Conservation (phyloP, 495 filamentous ascomycete species). For the Penicillium turbatum region DNA sequence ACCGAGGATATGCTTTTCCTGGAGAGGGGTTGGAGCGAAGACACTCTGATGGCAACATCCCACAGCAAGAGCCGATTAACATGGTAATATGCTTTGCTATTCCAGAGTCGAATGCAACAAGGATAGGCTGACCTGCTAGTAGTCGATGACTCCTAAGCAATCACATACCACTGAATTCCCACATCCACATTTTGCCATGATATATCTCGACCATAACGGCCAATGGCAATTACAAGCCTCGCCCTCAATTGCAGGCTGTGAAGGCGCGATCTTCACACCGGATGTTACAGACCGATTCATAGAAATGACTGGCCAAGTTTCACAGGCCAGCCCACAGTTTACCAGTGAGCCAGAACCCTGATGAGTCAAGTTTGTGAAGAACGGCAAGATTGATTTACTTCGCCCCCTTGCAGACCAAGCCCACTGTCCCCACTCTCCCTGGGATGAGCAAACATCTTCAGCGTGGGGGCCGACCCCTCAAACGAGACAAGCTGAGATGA, state of each 20-base stretch:
- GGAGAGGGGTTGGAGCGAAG: conserved; percentile 22
- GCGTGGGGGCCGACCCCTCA: conserved; percentile 20
- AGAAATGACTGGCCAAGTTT: conserved; percentile 23
- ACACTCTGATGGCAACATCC: conserved; percentile 21
- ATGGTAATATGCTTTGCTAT: conserved; percentile 11
- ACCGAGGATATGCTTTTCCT: conserved; percentile 6
- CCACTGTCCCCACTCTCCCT: conserved; percentile 15
- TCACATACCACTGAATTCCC: conserved; percentile 19
- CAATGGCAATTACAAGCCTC: conserved; percentile 33
- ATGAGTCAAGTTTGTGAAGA: not conserved
- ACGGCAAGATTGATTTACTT: not conserved
- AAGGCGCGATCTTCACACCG: conserved; percentile 37
- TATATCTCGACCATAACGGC: conserved; percentile 40
- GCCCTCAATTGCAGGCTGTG: conserved; percentile 34
- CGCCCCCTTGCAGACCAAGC: conserved; percentile 6
- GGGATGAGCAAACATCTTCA: conserved; percentile 19
- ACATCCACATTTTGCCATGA: conserved; percentile 38
- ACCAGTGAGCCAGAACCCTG: conserved; percentile 16
- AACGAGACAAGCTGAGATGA: conserved; percentile 23
- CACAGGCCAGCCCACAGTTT: conserved; percentile 19
- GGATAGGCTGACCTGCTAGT: not conserved
- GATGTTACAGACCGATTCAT: conserved; percentile 39
- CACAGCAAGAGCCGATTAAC: conserved; percentile 5
- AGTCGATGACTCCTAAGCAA: conserved; percentile 21
- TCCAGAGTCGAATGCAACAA: not conserved